Percentiles rank a stretch among this genome's conserved stretches.
phyloP scores from a whole-genome alignment of 805 yeast species.

The Yamadazyma kitorensis region DNA sequence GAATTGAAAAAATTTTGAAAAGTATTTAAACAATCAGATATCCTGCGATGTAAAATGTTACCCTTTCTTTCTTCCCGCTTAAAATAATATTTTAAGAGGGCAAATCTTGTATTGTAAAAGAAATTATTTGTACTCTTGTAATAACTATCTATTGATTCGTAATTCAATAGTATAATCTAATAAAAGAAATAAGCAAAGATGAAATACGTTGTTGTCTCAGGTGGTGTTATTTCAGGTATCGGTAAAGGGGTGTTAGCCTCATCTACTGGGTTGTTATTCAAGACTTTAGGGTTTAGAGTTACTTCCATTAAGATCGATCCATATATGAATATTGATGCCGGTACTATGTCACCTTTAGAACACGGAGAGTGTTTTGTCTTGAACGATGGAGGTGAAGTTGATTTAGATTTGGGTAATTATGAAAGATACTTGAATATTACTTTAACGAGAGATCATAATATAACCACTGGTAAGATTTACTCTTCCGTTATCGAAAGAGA shows the following conservation, averaged over 20 bases:
- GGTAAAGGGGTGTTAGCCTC: conserved; percentile 99
- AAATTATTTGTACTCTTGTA: no score
- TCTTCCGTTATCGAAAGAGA: conserved; percentile 91
- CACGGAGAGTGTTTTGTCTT: conserved; percentile 98
- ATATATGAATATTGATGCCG: conserved; percentile 98
- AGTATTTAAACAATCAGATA: conserved; percentile 10
- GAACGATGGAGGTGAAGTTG: conserved; percentile 99
- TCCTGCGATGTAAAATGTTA: conserved; percentile 11
- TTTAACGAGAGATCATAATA: conserved; percentile 89
- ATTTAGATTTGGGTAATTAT: conserved; percentile 95
- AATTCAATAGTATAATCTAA: no score
- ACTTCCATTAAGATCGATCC: conserved; percentile 99
- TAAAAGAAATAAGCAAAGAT: conserved; percentile 43
- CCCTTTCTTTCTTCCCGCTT: conserved; percentile 43
- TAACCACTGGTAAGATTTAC: conserved; percentile 97
- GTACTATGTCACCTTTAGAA: conserved; percentile 98
- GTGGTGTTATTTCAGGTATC: conserved; percentile 99
- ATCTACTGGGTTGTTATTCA: conserved; percentile 91
- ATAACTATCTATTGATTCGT: neutral
- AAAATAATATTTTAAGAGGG: conserved; percentile 43
- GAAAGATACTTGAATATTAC: conserved; percentile 95
- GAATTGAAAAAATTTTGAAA: conserved; percentile 6
- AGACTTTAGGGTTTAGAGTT: conserved; percentile 90
- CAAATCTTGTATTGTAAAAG: conserved; percentile 14
- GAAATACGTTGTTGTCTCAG: conserved; percentile 99